These are phyloP conservation scores for Emericellopsis cladophorae DNA, from an alignment of 2,329 filamentous ascomycete genomes.

Conservation along the genomic window DNA sequence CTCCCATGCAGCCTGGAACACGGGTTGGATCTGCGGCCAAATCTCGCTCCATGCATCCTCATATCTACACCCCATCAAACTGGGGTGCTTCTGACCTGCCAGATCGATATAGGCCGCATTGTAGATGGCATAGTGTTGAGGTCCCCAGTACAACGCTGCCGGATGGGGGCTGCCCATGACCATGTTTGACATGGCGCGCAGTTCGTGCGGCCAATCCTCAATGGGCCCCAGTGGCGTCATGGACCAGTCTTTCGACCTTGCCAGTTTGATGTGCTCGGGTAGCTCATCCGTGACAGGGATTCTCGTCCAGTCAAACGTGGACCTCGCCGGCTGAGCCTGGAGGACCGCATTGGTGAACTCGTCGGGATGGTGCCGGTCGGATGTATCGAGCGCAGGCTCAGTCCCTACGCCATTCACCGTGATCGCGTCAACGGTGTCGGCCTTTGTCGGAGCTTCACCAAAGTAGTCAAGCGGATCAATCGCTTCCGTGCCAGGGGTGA, in stretches of 20 bases:
- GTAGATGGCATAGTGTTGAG: conserved; percentile 54
- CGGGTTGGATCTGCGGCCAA: conserved; percentile 56
- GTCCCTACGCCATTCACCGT: neutral
- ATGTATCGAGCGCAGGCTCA: neutral
- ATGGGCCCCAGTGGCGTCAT: conserved; percentile 64
- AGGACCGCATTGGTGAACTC: conserved; percentile 28
- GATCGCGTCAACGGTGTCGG: conserved; percentile 2
- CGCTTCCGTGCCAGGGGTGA: conserved; percentile 17
- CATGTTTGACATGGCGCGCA: conserved; percentile 68
- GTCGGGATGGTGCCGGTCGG: conserved; percentile 20
- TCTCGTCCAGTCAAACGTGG: conserved; percentile 73
- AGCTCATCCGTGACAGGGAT: conserved; percentile 51
- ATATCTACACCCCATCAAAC: conserved; percentile 62
- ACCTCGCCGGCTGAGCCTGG: conserved; percentile 19
- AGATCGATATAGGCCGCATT: conserved; percentile 62
- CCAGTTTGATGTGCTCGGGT: conserved; percentile 60
- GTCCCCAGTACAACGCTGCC: conserved; percentile 69
- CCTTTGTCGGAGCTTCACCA: conserved; percentile 15
- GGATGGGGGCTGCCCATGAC: conserved; percentile 71
- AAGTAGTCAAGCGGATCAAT: conserved; percentile 28
- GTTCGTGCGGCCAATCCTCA: conserved; percentile 56
- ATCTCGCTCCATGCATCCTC: conserved; percentile 60
- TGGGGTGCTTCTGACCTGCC: conserved; percentile 65
- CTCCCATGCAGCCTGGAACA: conserved; percentile 53
- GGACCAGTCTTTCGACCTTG: conserved; percentile 60